These are phyloP conservation scores for Tylopilus felleus DNA, from an alignment of 768 basidiomycete genomes.

Conservation along the genomic window DNA sequence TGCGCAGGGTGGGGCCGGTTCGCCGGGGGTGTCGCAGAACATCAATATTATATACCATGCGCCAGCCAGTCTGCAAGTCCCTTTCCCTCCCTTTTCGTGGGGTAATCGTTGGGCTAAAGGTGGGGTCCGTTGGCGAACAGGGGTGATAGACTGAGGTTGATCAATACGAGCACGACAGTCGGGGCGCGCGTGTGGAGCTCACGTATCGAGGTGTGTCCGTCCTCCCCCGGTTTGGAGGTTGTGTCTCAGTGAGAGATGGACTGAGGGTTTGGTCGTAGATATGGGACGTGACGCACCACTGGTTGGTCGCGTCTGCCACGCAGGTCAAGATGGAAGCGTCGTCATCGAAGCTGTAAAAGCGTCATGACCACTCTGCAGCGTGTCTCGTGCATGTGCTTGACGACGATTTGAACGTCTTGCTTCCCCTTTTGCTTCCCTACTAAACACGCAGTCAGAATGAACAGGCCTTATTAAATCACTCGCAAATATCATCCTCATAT, in stretches of 20 bases:
- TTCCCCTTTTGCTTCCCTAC: too few relatives aligned
- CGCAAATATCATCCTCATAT: too few relatives aligned
- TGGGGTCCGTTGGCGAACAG: too few relatives aligned
- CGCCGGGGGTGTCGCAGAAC: conserved; percentile 41
- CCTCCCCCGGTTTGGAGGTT: too few relatives aligned
- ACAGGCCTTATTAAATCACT: too few relatives aligned
- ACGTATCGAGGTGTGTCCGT: conserved; percentile 43
- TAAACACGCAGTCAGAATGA: too few relatives aligned
- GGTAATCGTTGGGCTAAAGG: neutral
- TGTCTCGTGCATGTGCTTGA: too few relatives aligned
- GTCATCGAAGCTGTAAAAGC: conserved; percentile 19
- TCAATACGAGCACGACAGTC: conserved; percentile 36
- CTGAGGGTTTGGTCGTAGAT: conserved; percentile 30
- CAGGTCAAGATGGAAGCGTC: conserved; percentile 38
- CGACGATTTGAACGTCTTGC: too few relatives aligned
- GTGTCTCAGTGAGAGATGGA: too few relatives aligned
- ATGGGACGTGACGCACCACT: conserved; percentile 38
- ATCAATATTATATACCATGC: conserved; percentile 48
- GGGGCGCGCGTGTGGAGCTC: conserved; percentile 34
- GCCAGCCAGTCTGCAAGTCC: conserved; percentile 37
- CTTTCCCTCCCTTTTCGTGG: neutral
- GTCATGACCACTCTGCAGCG: too few relatives aligned
- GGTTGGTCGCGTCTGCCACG: conserved; percentile 41
- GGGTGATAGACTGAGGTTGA: conserved; percentile 41
- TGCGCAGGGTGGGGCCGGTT: conserved; percentile 15